Base-by-base conservation (phyloP, 495 filamentous ascomycete species). In the Cryomyces antarcticus region DNA sequence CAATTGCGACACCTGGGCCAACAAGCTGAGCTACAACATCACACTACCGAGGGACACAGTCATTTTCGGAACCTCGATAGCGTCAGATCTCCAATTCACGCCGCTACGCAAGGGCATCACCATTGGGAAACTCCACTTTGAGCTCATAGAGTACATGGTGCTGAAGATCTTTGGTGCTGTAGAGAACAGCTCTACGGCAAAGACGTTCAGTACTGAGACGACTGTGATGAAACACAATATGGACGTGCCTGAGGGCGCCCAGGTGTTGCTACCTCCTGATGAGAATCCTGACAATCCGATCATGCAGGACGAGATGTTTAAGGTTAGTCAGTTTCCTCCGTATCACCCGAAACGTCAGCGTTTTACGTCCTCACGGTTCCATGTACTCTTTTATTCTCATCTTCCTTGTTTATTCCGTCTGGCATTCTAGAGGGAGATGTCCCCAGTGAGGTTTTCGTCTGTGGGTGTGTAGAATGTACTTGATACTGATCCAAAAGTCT, bases 11-110 rank as follows among this genome's bases (percentile, higher is more conserved):
- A 72, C 89, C 43, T 97, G 89, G 89, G 74, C 81, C 7, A 82
- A 87, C 60, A 97, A 97, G 65, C 72, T 95, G 52, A 77, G 89
- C 53, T 96, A 96, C 57, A 80, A 80, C 5, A 79, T 97, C 45
- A 75, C 77, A 46, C 77, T 87, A 6, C 87, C 89, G 3, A 82
- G 78, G 42, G 93, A 92, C 53, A 88, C 86, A 0, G 77, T 89
- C 44, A 77, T 93, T 6, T 94, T 93, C 49, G 89, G 89, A 33
- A 92, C 82, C 11, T 67, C 68, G 12, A 73, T 95, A 37, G 73
- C 75, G 9, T 63, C 93, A 28, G 75, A 88, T 44, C 83, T 94
- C 58, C 68, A 74, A 37, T 72, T 96, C 41, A 74, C 81, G 5
- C 83, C 88, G 2, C 62, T 95, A 4, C 63, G 93, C 29, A 95